These are phyloP conservation scores for Apophysomyces trapeziformis DNA, from an alignment of 371 early-diverging fungal genomes.

Conservation along the genomic window DNA sequence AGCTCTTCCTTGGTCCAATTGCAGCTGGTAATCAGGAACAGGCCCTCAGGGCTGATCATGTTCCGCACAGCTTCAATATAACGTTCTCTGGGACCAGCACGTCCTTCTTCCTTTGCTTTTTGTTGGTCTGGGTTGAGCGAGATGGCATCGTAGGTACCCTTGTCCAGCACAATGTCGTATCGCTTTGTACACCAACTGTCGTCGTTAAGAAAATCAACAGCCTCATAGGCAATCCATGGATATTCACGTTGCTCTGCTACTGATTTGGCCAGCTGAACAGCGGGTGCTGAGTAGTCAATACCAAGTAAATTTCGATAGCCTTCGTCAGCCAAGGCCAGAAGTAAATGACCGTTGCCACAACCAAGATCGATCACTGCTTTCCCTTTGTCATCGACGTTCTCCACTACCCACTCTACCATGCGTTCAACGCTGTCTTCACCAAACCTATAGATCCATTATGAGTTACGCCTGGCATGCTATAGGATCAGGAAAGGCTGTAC, in stretches of 20 bases:
- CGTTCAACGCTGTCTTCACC: constrained; percentile 83
- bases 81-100: constrained; percentile 42
- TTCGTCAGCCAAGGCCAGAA: constrained; percentile 70
- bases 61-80: constrained; percentile 36
- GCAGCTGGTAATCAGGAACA: constrained; percentile 88
- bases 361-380: constrained; percentile 81
- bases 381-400: constrained; percentile 45
- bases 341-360: constrained; percentile 92
- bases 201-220: constrained; percentile 67
- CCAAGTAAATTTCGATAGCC: constrained; percentile 79
- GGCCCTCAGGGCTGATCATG: constrained; percentile 42
- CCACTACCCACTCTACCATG: constrained; percentile 84
- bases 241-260: constrained; percentile 54
- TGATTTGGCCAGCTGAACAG: constrained; percentile 70
- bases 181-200: constrained; percentile 36
- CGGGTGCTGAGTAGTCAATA: constrained; percentile 84
- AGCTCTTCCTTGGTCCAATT: constrained; percentile 93
- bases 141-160: constrained; percentile 95
- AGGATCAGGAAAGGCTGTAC: constrained; percentile 30
- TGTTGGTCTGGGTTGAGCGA: constrained; percentile 68
- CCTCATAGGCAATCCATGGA: constrained; percentile 51
- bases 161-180: constrained; percentile 81
- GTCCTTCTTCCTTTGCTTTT: constrained; percentile 34
- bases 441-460: constrained; percentile 56
- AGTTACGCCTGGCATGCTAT: no score